Conservation (phyloP, 257 asterid species). For the Solanum rostratum region DNA sequence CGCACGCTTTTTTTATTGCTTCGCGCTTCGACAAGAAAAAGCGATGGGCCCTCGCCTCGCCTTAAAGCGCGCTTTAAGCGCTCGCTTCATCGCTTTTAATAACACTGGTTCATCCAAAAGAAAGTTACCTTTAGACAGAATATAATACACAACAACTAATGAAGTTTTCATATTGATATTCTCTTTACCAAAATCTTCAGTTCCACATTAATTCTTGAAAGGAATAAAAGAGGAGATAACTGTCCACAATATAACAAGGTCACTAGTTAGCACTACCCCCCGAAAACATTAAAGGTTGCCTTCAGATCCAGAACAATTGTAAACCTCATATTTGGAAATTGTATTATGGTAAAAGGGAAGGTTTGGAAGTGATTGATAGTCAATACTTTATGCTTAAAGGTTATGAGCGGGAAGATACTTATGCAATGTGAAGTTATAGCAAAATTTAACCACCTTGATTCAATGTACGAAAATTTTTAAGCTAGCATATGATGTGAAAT, state of each 20-base stretch:
- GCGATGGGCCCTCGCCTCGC: too few relatives aligned
- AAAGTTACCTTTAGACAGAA: neutral
- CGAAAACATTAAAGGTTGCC: neutral
- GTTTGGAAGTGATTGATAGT: neutral
- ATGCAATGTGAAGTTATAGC: neutral
- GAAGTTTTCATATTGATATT: neutral
- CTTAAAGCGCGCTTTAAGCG: too few relatives aligned
- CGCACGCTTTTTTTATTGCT: too few relatives aligned
- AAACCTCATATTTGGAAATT: neutral
- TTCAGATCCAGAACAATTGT: neutral
- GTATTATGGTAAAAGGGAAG: neutral
- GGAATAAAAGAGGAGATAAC: neutral
- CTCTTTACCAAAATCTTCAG: neutral
- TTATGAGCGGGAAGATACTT: neutral
- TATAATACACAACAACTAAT: neutral
- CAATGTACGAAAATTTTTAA: neutral
- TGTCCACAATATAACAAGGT: neutral
- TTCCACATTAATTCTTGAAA: neutral
- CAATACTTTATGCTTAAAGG: neutral
- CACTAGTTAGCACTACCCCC: neutral
- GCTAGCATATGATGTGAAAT: neutral
- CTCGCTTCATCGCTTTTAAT: too few relatives aligned
- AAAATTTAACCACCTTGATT: neutral
- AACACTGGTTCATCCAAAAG: neutral
- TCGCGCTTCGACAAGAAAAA: too few relatives aligned